These are phyloP conservation scores for Leccinum ochraceum DNA, from an alignment of 768 basidiomycete species.

Conservation along the genomic window DNA sequence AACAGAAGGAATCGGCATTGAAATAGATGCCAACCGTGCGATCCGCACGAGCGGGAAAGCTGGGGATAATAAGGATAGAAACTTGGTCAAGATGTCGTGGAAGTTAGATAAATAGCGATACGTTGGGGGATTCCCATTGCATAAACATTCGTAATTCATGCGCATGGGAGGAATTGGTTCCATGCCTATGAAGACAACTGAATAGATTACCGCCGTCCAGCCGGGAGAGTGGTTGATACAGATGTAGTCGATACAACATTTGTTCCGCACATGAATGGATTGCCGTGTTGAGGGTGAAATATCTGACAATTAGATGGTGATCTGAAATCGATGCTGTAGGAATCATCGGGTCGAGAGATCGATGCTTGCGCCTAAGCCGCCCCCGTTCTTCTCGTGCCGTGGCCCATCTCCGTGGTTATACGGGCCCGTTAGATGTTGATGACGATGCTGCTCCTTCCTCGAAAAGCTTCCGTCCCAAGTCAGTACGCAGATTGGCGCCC, in stretches of 20 bases:
- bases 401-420: slow-evolving; percentile 24
- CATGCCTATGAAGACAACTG: slow-evolving; percentile 32
- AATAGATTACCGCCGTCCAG: slow-evolving; percentile 33
- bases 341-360: slow-evolving; percentile 31
- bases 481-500: slow-evolving; percentile 57
- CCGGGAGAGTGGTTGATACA: slow-evolving; percentile 35
- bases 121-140: slow-evolving; percentile 16
- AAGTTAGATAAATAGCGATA: slow-evolving; percentile 23
- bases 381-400: slow-evolving; percentile 29
- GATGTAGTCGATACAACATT: slow-evolving; percentile 37
- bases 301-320: slow-evolving; percentile 18
- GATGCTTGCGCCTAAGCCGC: slow-evolving; percentile 32
- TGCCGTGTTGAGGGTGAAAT: slow-evolving; percentile 19
- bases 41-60: slow-evolving; percentile 20
- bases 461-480: slow-evolving; percentile 67
- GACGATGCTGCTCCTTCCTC: slow-evolving; percentile 68
- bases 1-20: slow-evolving; percentile 7
- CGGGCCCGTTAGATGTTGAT: slow-evolving; percentile 22
- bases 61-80: slow-evolving; percentile 32
- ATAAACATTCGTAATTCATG: slow-evolving; percentile 31
- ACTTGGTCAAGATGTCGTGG: slow-evolving; percentile 13
- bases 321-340: slow-evolving; percentile 4
- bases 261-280: slow-evolving; percentile 27
- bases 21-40: slow-evolving; percentile 10
- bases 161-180: slow-evolving; percentile 18